These are phyloP conservation scores for Penicillium angulare DNA, from an alignment of 495 filamentous ascomycete genomes.

Conservation along the genomic window DNA sequence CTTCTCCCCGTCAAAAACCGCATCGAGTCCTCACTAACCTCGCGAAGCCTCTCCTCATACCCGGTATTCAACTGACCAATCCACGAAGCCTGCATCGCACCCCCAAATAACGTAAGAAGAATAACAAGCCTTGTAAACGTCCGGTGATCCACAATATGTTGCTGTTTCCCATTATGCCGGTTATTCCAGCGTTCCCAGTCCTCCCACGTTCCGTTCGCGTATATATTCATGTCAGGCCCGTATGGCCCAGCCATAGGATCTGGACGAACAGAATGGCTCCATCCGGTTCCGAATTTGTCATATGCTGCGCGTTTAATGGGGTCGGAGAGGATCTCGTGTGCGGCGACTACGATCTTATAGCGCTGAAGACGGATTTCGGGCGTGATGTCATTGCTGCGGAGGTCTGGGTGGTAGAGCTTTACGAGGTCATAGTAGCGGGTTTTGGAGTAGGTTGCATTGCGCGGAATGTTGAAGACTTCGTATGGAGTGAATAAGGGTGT, in stretches of 20 bases:
- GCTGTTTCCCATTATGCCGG: constrained; percentile 54
- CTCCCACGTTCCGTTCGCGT: constrained; percentile 92
- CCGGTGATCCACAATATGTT: constrained; percentile 66
- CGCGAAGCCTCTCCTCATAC: constrained; percentile 60
- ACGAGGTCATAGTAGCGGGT: constrained; percentile 81
- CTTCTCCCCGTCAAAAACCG: constrained; percentile 59
- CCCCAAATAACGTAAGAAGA: constrained; percentile 63
- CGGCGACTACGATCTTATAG: constrained; percentile 81
- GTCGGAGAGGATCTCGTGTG: constrained; percentile 88
- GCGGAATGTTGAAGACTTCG: constrained; percentile 72
- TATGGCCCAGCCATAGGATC: constrained; percentile 13
- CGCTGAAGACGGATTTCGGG: constrained; percentile 68
- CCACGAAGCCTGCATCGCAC: constrained; percentile 64
- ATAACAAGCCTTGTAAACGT: constrained; percentile 70
- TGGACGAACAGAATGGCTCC: constrained; percentile 52
- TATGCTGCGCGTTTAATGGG: constrained; percentile 74
- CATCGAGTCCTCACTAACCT: constrained; percentile 60
- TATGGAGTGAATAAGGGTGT: constrained; percentile 68
- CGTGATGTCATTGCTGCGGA: constrained; percentile 51
- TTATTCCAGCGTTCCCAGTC: constrained; percentile 93
- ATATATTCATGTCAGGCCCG: constrained; percentile 46
- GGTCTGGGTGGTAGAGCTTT: constrained; percentile 94
- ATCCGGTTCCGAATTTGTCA: constrained; percentile 77
- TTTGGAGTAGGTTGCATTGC: constrained; percentile 73
- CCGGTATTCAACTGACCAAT: constrained; percentile 55